These are phyloP conservation scores for Silybum marianum DNA, from an alignment of 129 eudicot species.

Conservation along the genomic window DNA sequence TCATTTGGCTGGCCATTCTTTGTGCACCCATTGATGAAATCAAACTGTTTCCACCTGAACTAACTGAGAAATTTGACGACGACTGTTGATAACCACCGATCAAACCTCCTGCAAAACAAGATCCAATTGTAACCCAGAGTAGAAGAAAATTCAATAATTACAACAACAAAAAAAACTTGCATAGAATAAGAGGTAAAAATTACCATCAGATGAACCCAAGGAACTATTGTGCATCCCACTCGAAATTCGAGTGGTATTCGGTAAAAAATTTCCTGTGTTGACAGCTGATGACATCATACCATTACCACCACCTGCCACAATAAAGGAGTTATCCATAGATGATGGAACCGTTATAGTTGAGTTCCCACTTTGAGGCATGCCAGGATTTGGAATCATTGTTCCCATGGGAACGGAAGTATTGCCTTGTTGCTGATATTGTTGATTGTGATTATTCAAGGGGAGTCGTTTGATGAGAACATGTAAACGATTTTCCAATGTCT, in stretches of 20 bases:
- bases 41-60: conserved; percentile 55
- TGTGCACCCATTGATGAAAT: conserved; percentile 63
- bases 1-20: conserved; percentile 90
- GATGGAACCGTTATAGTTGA: conserved; percentile 53
- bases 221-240: conserved; percentile 50
- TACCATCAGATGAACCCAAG: conserved; percentile 50
- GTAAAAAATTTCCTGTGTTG: conserved; percentile 48
- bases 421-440: conserved; percentile 60
- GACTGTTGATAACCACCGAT: conserved; percentile 74
- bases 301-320: conserved; percentile 31
- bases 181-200: neutral
- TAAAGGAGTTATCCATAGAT: conserved; percentile 51
- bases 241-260: conserved; percentile 35
- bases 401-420: conserved; percentile 62
- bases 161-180: neutral
- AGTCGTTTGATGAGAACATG: conserved; percentile 51
- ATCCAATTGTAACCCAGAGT: neutral
- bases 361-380: conserved; percentile 75
- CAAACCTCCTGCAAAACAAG: conserved; percentile 48
- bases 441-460: conserved; percentile 48
- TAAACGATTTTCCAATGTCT: conserved; percentile 73
- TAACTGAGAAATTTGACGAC: conserved; percentile 47
- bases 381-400: conserved; percentile 94
- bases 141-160: neutral
- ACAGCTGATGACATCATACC: conserved; percentile 34